Percentiles rank a stretch among this genome's conserved stretches.
Evolutionary conservation across 2,329 filamentous ascomycete genomes (phyloP).

Genomic region (Colletotrichum sp.): DNA sequence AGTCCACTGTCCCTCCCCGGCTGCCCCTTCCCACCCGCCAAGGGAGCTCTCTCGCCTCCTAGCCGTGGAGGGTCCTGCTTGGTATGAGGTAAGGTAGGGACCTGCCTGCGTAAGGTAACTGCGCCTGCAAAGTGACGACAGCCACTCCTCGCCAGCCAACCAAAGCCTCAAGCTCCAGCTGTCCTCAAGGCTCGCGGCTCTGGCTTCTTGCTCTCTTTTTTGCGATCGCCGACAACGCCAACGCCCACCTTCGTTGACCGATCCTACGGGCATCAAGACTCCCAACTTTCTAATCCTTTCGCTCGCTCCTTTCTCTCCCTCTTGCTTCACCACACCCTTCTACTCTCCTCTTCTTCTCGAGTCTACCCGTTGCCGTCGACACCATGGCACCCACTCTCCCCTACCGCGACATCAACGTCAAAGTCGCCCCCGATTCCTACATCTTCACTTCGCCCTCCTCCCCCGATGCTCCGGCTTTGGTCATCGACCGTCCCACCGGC

Average conservation of each 20-base stretch:
- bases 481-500: conserved; percentile 90
- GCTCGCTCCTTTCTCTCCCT: neutral
- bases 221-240: conserved; percentile 5
- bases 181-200: conserved; percentile 14
- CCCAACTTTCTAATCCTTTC: neutral
- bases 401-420: conserved; percentile 96
- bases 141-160: conserved; percentile 5
- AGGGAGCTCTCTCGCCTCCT: neutral
- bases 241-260: neutral
- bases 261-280: neutral
- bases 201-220: neutral
- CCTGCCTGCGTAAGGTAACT: neutral
- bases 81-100: neutral
- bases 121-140: conserved; percentile 22
- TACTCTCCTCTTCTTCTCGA: neutral
- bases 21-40: neutral
- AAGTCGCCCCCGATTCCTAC: conserved; percentile 90
- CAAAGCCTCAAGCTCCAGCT: conserved; percentile 18
- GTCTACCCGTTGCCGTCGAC: neutral
- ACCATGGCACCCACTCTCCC: conserved; percentile 59
- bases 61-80: neutral
- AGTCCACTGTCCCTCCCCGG: neutral
- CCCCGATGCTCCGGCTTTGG: conserved; percentile 83
- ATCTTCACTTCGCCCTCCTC: conserved; percentile 96
- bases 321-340: neutral